phyloP scores from a whole-genome alignment of 495 filamentous ascomycete species.

The Diplogelasinospora grovesii region DNA sequence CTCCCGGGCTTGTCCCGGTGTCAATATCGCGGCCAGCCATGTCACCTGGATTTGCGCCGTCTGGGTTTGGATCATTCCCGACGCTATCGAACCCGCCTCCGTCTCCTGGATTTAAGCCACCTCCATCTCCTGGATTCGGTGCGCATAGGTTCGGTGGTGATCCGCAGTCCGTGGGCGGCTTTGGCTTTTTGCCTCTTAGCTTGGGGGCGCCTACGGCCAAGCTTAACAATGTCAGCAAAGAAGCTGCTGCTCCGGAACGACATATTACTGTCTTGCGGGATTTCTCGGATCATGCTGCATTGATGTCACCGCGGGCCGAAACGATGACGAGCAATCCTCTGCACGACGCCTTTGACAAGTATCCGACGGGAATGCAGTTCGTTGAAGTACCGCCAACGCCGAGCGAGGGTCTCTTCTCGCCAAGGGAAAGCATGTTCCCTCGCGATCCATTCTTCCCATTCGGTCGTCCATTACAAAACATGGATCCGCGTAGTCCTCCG shows the following conservation, averaged over 20 bases:
- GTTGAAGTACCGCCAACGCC: conserved; percentile 43
- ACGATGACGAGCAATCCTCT: conserved; percentile 50
- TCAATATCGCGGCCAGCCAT: conserved; percentile 9
- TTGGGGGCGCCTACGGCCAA: conserved; percentile 10
- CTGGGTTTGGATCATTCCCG: conserved; percentile 1
- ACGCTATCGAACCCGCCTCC: conserved; percentile 22
- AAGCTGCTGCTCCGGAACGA: conserved; percentile 18
- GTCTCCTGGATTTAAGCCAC: conserved; percentile 24
- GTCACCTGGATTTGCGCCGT: conserved; percentile 13
- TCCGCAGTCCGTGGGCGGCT: conserved; percentile 18
- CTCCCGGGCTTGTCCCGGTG: conserved; percentile 16
- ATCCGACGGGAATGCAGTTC: conserved; percentile 38
- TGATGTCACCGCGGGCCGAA: conserved; percentile 46
- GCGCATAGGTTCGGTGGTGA: conserved; percentile 25
- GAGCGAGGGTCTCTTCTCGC: conserved; percentile 41
- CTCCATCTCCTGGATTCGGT: conserved; percentile 36
- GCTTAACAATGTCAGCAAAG: neutral
- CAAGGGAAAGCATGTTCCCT: conserved; percentile 43
- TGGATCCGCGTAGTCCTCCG: conserved; percentile 59
- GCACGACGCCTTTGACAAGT: conserved; percentile 29
- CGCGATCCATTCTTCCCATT: conserved; percentile 44
- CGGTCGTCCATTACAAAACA: conserved; percentile 34
- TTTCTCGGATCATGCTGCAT: conserved; percentile 32
- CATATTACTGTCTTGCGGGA: conserved; percentile 23
- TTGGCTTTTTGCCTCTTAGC: conserved; percentile 29